Percentiles rank a stretch among this genome's conserved stretches.
phyloP scores from a whole-genome alignment of 2,329 filamentous ascomycete species.

The Penicillium sp. region DNA sequence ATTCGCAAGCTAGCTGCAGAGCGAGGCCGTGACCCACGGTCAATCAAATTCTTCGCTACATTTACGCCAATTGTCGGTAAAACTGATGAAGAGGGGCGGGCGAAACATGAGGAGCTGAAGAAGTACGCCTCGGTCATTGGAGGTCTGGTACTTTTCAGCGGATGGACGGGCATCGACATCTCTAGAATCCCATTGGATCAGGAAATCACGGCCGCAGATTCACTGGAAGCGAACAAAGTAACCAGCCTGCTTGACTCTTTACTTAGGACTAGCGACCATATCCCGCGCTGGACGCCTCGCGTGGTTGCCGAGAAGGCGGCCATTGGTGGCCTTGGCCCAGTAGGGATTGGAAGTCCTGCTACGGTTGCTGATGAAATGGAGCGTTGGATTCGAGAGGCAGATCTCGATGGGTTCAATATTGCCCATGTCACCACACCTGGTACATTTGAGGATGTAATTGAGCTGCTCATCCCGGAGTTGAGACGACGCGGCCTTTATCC shows the following conservation, averaged over 20 bases:
- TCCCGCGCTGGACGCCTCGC: conserved; percentile 48
- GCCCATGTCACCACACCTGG: conserved; percentile 53
- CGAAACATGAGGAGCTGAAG: conserved; percentile 53
- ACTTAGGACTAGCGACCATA: conserved; percentile 50
- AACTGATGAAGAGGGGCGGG: conserved; percentile 54
- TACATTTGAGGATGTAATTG: conserved; percentile 54
- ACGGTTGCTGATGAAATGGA: conserved; percentile 52
- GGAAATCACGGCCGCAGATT: conserved; percentile 55
- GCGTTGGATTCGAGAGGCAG: conserved; percentile 46
- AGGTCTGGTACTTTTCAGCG: conserved; percentile 56
- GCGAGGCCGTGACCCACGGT: conserved; percentile 56
- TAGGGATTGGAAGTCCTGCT: conserved; percentile 47
- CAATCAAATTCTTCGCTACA: conserved; percentile 57
- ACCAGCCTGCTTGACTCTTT: conserved; percentile 52
- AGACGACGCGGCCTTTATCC: conserved; percentile 44
- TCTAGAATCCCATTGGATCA: conserved; percentile 58
- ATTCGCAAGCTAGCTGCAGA: conserved; percentile 54
- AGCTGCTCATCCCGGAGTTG: conserved; percentile 51
- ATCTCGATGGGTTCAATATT: conserved; percentile 47
- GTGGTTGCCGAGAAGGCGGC: conserved; percentile 49
- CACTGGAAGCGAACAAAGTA: conserved; percentile 54
- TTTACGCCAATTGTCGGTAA: conserved; percentile 52
- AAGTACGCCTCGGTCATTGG: conserved; percentile 56
- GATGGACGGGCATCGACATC: conserved; percentile 62
- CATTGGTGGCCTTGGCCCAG: conserved; percentile 52